Base-by-base conservation (phyloP, 352 stramenopile genomes). In the Pythium brachiatum region DNA sequence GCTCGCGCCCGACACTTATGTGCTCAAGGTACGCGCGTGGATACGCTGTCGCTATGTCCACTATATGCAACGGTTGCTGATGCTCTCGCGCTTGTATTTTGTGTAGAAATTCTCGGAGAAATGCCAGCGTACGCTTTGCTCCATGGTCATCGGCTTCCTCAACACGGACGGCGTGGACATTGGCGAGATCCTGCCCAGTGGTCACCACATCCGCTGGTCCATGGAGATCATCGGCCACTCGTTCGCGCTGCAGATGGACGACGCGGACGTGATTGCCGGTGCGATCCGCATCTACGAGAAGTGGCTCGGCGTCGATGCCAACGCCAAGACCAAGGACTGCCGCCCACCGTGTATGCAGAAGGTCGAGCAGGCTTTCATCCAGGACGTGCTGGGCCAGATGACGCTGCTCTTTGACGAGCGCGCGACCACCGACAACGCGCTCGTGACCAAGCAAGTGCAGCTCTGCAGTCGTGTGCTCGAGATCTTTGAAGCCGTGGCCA, bases 221-320 rank as follows among this genome's bases (percentile, higher is more conserved):
- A 95, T 95, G 86, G 86, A 95, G 48, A 80, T 90, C 39, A 78
- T 95, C 21, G 86, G 86, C 11, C 86, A 95, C 62, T 81, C 83
- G 27, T 95, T 94, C 64, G 83, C 86, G 44, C 74, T 95, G n/a
- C 66, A 74, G 11, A 92, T 95, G 81, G 86, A 94, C 31, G 85
- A 95, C 60, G 74, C 83, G 3, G 86, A 94, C 7, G 85, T 94
- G 21, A 90, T 95, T 53, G 64, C 68, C n/a, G 86, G 83, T 18
- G 83, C 86, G 16, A 64, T 93, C 51, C 69, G 65, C 51, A 89
- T 95, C 54, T 95, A 95, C 67, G 81, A 93, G 53, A 72, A 81
- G 51, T 94, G 86, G 86, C 75, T 95, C 25, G 86, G 83, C 15
- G 72, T 94, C 18, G 73, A 88, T 41, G 57, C 69, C 1, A 70